A percentile compares a stretch with the other conserved stretches of the same genome.
These are phyloP conservation scores for Noccaea caerulescens DNA, from an alignment of 345 rosid species.

Conservation along the genomic window DNA sequence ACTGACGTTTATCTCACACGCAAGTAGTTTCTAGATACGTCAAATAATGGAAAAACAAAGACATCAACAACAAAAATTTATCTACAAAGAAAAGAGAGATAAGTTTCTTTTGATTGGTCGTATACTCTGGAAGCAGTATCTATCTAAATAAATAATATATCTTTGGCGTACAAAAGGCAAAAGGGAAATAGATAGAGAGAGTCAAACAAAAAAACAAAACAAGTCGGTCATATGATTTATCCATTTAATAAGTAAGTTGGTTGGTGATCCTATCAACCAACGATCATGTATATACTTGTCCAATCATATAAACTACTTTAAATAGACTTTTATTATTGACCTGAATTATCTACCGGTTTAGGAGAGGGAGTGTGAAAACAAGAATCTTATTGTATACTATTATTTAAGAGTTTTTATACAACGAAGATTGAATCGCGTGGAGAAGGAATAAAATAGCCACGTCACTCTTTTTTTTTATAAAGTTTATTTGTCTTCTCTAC, in stretches of 20 bases:
- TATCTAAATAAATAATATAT: not conserved
- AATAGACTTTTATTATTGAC: conserved; percentile 23
- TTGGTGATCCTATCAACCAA: conserved; percentile 29
- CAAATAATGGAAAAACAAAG: not conserved
- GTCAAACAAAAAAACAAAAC: conserved; percentile 29
- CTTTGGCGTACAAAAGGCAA: conserved; percentile 19
- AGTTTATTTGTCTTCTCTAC: not conserved
- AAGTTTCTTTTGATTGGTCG: conserved; percentile 13
- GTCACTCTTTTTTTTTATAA: conserved; percentile 14
- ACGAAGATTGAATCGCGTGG: conserved; percentile 29
- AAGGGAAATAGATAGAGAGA: conserved; percentile 2
- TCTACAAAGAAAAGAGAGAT: not conserved
- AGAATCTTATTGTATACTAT: conserved; percentile 2
- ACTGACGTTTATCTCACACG: not conserved
- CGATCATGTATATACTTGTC: conserved; percentile 29
- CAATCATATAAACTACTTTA: conserved; percentile 5
- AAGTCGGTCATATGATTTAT: conserved; percentile 37
- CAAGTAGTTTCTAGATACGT: not conserved
- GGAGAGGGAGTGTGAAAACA: conserved; percentile 32
- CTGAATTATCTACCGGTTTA: not conserved
- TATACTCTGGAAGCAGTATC: not conserved
- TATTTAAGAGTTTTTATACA: not conserved
- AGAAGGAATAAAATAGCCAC: conserved; percentile 31
- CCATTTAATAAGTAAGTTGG: conserved; percentile 19
- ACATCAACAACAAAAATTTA: too few relatives aligned